Base-by-base conservation (phyloP, 805 yeast species). In the Candida takata region DNA sequence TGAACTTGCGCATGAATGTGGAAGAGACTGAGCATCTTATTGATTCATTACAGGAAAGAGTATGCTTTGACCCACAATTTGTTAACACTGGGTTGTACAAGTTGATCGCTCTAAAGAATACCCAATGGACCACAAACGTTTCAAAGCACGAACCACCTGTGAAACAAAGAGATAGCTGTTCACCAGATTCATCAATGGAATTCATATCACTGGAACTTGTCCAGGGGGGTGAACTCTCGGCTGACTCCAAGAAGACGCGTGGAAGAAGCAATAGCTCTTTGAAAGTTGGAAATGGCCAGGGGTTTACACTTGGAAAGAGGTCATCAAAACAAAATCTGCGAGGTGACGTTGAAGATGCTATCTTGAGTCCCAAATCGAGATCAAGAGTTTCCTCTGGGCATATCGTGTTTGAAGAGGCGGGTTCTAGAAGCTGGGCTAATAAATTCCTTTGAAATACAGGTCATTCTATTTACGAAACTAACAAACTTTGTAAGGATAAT, bases 401-500 rank as follows among this genome's bases (percentile, higher is more conserved):
- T 27, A 6, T 27, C 6, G 29, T 27, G 18, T 27, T 27, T 27
- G 29, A 24, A 12, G 27, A 24, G 6, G 27, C 12, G 27, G 27
- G 12, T 24, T 24, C 27, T 13, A 24, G 14, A 13, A 12, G 27
- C n/a, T n/a, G n/a, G n/a, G n/a, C n/a, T n/a, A n/a, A n/a, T n/a
- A n/a, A n/a, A n/a, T n/a, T n/a, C n/a, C n/a, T n/a, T 20, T 7
- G 9, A 20, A 8, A 20, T 7, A 20, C 10, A 10, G 23, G 7
- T 8, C 23, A 20, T 20, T 20, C 23, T 20, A 20, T 20, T 20
- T 20, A 20, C 23, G 10, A 20, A 20, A 20, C 10, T 10, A 20
- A 20, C 23, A 20, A 10, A 20, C 23, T 10, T 79, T 84, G 60
- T 78, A 90, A 5, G 97, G 97, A 55, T 88, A 88, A 45, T 84